Evolutionary conservation across 1,284 basidiomycete species (phyloP).

Genomic region (Ustilago cynodontis): DNA sequence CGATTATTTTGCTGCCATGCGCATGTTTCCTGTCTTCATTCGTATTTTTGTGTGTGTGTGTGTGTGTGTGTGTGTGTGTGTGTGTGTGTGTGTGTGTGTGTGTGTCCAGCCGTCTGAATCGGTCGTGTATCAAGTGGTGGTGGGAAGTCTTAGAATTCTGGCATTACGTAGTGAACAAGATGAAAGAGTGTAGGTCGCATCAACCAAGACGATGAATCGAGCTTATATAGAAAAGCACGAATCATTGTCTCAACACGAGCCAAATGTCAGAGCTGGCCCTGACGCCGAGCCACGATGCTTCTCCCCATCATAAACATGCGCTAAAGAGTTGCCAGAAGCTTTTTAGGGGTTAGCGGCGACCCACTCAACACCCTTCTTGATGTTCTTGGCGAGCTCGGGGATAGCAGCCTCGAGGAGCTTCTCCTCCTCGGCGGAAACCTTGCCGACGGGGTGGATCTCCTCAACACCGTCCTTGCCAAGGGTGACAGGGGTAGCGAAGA

Average conservation of each 20-base stretch:
- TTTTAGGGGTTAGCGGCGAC: slow-evolving; percentile 60
- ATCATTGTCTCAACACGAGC: neutral
- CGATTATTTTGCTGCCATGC: neutral
- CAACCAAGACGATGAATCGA: neutral
- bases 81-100: too few species aligned
- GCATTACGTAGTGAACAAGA: slow-evolving; percentile 5
- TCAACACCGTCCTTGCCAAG: slow-evolving; percentile 67
- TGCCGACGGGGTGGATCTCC: slow-evolving; percentile 67
- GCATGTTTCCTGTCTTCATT: neutral
- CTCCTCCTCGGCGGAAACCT: slow-evolving; percentile 67
- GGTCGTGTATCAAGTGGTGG: slow-evolving; percentile 4
- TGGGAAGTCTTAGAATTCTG: neutral
- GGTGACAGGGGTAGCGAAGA: slow-evolving; percentile 67
- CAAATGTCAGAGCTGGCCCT: neutral
- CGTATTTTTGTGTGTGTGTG: neutral
- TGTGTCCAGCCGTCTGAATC: too few species aligned
- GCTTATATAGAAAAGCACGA: neutral
- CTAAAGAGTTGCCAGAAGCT: neutral
- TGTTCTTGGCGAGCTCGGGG: slow-evolving; percentile 70
- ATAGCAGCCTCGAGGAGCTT: slow-evolving; percentile 68
- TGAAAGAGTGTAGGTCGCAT: neutral
- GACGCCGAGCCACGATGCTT: neutral
- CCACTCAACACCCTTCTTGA: slow-evolving; percentile 69
- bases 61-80: too few species aligned
- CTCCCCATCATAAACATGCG: neutral